Conservation (phyloP, 2,329 filamentous ascomycete species). For the Fusarium caatingaense region DNA sequence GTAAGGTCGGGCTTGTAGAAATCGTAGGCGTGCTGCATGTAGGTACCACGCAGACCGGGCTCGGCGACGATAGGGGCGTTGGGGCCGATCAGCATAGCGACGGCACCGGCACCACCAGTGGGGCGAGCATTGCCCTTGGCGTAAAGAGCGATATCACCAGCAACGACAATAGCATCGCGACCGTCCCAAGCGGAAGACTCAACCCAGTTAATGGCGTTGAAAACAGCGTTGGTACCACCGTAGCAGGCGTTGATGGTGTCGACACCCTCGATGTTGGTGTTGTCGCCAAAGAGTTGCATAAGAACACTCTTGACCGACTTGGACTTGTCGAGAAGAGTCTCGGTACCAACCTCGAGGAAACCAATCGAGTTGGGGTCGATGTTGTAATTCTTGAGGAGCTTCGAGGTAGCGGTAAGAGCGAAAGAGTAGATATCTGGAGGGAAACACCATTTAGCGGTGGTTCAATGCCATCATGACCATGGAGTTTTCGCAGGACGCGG, state of each 20-base stretch:
- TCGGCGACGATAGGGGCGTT: conserved; percentile 81
- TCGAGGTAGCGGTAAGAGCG: conserved; percentile 80
- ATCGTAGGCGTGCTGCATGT: conserved; percentile 87
- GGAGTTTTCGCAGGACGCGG: neutral
- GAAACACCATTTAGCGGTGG: conserved; percentile 26
- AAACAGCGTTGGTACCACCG: conserved; percentile 84
- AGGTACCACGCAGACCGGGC: conserved; percentile 81
- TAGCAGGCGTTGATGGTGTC: conserved; percentile 90
- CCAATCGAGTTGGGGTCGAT: conserved; percentile 83
- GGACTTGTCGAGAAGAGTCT: conserved; percentile 89
- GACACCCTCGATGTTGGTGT: conserved; percentile 85
- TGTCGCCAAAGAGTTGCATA: conserved; percentile 87
- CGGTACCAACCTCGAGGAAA: conserved; percentile 85
- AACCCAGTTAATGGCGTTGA: conserved; percentile 87
- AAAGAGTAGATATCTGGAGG: conserved; percentile 87
- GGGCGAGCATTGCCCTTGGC: conserved; percentile 85
- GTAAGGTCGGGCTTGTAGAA: conserved; percentile 92
- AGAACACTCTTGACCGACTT: conserved; percentile 91
- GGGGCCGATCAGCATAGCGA: conserved; percentile 83
- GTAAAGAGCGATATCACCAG: conserved; percentile 86
- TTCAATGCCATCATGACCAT: conserved; percentile 16
- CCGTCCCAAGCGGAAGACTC: conserved; percentile 91
- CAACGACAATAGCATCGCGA: conserved; percentile 81
- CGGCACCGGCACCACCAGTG: conserved; percentile 82
- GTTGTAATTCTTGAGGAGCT: conserved; percentile 84